phyloP scores from a whole-genome alignment of 2,329 filamentous ascomycete genomes.

The Fusarium annulatum region DNA sequence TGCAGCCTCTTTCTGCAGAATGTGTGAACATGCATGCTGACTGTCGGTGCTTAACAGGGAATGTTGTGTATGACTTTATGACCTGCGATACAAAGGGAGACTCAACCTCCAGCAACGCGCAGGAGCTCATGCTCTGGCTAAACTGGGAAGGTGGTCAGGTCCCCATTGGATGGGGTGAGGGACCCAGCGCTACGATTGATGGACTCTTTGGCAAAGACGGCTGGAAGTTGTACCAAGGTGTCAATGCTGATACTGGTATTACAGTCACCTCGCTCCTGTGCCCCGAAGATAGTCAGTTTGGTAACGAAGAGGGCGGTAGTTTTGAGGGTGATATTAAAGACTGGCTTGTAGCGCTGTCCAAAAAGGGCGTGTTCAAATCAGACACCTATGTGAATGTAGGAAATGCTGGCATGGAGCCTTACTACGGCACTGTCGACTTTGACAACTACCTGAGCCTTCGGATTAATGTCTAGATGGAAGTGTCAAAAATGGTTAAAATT shows the following conservation, averaged over 20 bases:
- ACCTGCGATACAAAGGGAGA: constrained; percentile 34
- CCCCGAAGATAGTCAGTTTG: constrained; percentile 17
- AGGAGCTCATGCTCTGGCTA: constrained; percentile 38
- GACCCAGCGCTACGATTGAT: constrained; percentile 28
- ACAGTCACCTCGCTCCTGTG: constrained; percentile 28
- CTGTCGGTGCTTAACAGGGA: not conserved
- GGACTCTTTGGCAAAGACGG: constrained; percentile 28
- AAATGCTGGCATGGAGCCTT: constrained; percentile 36
- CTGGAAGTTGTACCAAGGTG: constrained; percentile 34
- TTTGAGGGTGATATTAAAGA: constrained; percentile 36
- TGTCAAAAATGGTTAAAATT: too few relatives aligned
- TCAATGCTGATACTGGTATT: constrained; percentile 31
- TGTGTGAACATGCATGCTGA: not conserved
- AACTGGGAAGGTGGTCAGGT: constrained; percentile 26
- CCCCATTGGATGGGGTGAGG: constrained; percentile 26
- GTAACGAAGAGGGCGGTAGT: not conserved
- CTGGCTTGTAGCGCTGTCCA: constrained; percentile 27
- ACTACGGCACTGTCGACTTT: constrained; percentile 31
- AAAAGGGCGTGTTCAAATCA: constrained; percentile 19
- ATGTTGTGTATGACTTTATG: constrained; percentile 37
- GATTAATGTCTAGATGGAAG: constrained; percentile 13
- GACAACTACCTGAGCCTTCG: constrained; percentile 25
- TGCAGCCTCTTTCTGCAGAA: too few relatives aligned
- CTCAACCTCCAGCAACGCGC: constrained; percentile 7
- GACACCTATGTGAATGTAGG: constrained; percentile 33